A percentile compares a stretch with the other conserved stretches of the same genome.
Conservation (phyloP, 1,284 basidiomycete species). For the Trichosporon ovoides region DNA sequence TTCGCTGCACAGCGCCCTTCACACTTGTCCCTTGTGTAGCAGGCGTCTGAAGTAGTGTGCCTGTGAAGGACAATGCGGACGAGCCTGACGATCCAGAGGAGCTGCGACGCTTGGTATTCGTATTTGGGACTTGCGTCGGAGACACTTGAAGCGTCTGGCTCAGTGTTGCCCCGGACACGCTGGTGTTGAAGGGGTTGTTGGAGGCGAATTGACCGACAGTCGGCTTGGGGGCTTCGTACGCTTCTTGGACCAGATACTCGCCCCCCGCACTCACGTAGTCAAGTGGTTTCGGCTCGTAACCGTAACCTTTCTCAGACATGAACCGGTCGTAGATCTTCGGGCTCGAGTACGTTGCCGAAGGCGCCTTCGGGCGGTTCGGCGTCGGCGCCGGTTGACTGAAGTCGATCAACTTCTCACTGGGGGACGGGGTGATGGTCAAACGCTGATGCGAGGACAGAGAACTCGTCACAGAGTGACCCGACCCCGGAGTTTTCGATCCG, state of each 20-base stretch:
- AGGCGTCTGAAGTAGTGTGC: neutral
- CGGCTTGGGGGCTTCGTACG: slow-evolving; percentile 10
- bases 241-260: slow-evolving; percentile 14
- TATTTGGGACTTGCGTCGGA: neutral
- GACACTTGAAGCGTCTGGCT: neutral
- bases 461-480: neutral
- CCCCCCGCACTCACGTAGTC: slow-evolving; percentile 5
- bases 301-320: slow-evolving; percentile 24
- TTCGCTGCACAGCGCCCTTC: neutral
- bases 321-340: slow-evolving; percentile 16
- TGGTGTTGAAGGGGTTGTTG: neutral
- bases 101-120: neutral
- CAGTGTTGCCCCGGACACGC: no score
- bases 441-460: neutral
- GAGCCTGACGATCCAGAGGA: neutral
- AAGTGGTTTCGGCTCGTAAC: slow-evolving; percentile 18
- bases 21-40: neutral
- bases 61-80: neutral
- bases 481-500: neutral
- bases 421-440: neutral
- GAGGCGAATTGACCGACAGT: neutral
- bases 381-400: neutral
- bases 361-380: neutral
- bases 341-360: neutral
- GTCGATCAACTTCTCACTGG: neutral